Evolutionary conservation across 2,329 filamentous ascomycete genomes (phyloP).

Genomic region (Lasiodiplodia sp.): DNA sequence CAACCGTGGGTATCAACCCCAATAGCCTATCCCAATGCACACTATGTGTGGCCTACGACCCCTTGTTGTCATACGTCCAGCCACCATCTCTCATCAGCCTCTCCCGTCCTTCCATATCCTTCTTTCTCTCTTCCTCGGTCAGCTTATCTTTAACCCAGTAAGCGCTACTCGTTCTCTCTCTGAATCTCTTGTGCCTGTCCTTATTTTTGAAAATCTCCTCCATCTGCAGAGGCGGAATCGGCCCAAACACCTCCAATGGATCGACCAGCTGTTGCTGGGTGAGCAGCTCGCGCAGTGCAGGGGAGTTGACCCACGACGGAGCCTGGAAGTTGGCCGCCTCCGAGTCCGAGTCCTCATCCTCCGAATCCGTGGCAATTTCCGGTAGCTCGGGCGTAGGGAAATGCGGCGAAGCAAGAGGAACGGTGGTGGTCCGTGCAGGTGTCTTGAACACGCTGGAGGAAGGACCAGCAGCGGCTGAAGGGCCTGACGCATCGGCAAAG

Average conservation of each 20-base stretch:
- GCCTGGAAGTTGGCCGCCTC: slow-evolving; percentile 59
- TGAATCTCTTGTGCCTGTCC: slow-evolving; percentile 84
- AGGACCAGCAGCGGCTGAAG: slow-evolving; percentile 19
- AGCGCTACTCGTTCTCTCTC: slow-evolving; percentile 89
- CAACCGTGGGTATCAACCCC: neutral
- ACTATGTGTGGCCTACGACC: neutral
- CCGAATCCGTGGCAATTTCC: slow-evolving; percentile 93
- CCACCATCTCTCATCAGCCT: slow-evolving; percentile 82
- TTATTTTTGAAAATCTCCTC: slow-evolving; percentile 97
- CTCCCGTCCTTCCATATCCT: slow-evolving; percentile 80
- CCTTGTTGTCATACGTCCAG: slow-evolving; percentile 59
- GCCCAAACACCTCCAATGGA: slow-evolving; percentile 85
- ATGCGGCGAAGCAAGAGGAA: slow-evolving; percentile 77
- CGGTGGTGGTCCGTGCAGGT: slow-evolving; percentile 65
- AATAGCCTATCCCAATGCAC: neutral
- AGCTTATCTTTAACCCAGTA: slow-evolving; percentile 89
- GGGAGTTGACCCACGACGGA: slow-evolving; percentile 88
- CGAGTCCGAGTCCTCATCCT: slow-evolving; percentile 72
- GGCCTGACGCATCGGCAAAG: slow-evolving; percentile 76
- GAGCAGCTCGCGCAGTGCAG: slow-evolving; percentile 78
- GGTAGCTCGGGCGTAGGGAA: slow-evolving; percentile 92
- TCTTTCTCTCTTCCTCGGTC: slow-evolving; percentile 85
- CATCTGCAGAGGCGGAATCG: slow-evolving; percentile 87
- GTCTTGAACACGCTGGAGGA: slow-evolving; percentile 67
- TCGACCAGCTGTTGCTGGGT: slow-evolving; percentile 85